Evolutionary conservation across 225 moss, liverwort and hornwort genomes (phyloP).

Genomic region (Sphagnum contortum): DNA sequence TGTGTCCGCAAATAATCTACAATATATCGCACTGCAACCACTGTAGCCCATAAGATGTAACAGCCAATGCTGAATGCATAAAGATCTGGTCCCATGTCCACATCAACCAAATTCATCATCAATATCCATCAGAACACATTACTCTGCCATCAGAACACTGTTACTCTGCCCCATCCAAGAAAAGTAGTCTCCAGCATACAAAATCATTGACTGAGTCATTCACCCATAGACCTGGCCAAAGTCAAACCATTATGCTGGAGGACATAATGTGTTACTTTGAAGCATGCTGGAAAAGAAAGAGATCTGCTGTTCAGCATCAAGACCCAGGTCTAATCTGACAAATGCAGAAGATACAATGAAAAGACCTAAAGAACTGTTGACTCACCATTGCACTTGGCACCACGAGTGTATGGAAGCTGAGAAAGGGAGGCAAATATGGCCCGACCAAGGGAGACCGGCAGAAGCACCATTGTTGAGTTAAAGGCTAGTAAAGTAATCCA

Average conservation of each 20-base stretch:
- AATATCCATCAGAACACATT: not conserved
- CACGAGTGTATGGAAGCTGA: constrained; percentile 28
- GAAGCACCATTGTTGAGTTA: constrained; percentile 44
- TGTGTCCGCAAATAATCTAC: constrained; percentile 16
- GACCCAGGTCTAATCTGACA: not conserved
- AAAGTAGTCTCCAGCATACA: too few relatives aligned
- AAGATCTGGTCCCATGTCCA: constrained; percentile 7
- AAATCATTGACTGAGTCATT: too few relatives aligned
- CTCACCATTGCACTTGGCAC: constrained; percentile 60
- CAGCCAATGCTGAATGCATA: constrained; percentile 31
- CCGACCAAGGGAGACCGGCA: constrained; percentile 50
- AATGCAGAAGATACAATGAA: not conserved
- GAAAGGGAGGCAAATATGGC: constrained; percentile 34
- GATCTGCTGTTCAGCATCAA: too few relatives aligned
- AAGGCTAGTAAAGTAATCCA: constrained; percentile 49
- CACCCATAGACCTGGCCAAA: too few relatives aligned
- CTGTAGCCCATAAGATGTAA: constrained; percentile 15
- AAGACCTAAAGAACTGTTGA: not conserved
- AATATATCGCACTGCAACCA: constrained; percentile 8
- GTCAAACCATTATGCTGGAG: too few relatives aligned
- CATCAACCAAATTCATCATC: not conserved
- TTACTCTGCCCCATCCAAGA: too few relatives aligned
- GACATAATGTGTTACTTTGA: too few relatives aligned
- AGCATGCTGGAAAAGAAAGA: too few relatives aligned
- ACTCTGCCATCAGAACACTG: too few relatives aligned